Conservation (phyloP, 805 yeast species). For the Wickerhamiella parazyma region DNA sequence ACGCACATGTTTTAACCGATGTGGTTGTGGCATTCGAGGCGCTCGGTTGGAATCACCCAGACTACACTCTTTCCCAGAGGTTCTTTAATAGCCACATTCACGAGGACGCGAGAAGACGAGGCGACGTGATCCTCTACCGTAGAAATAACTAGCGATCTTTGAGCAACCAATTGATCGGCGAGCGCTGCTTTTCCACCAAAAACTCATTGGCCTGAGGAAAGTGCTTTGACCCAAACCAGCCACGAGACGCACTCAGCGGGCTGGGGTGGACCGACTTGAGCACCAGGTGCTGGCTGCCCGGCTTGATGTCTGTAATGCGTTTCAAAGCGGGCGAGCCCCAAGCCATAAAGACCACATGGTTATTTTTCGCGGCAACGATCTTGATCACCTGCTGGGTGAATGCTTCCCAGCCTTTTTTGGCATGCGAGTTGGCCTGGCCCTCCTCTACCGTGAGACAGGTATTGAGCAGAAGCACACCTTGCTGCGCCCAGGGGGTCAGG, state of each 20-base stretch:
- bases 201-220: constrained; percentile 67
- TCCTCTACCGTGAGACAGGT: constrained; percentile 85
- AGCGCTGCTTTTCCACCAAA: constrained; percentile 37
- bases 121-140: constrained; percentile 57
- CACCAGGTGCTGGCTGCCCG: constrained; percentile 30
- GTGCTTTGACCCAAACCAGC: constrained; percentile 67
- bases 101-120: constrained; percentile 72
- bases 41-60: constrained; percentile 32
- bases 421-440: constrained; percentile 86
- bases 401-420: constrained; percentile 81
- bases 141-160: constrained; percentile 7
- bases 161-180: constrained; percentile 50
- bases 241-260: constrained; percentile 81
- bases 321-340: constrained; percentile 72
- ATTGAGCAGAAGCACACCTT: constrained; percentile 79
- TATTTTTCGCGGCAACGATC: constrained; percentile 30
- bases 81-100: constrained; percentile 71
- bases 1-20: constrained; percentile 28
- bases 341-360: constrained; percentile 54
- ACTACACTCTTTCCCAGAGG: constrained; percentile 30
- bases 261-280: constrained; percentile 83
- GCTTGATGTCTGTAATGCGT: constrained; percentile 34
- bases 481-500: constrained; percentile 68
- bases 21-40: constrained; percentile 58
- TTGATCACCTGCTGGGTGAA: constrained; percentile 66